phyloP scores from a whole-genome alignment of 148 eudicot species.

The Rhododendron molle region DNA sequence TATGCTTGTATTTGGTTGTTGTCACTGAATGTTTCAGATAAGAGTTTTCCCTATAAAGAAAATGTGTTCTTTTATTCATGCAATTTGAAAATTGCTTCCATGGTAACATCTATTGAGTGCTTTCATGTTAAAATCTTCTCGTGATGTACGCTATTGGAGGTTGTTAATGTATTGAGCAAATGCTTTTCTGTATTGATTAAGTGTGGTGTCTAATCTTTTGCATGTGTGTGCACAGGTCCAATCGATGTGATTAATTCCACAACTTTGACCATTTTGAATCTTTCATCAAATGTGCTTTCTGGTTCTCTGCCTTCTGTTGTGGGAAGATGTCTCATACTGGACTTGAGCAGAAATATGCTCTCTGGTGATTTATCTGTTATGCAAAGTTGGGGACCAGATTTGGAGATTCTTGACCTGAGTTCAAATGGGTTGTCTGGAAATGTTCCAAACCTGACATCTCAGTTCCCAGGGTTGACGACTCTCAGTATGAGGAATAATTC shows the following conservation, averaged over 20 bases:
- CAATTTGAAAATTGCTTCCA: not conserved
- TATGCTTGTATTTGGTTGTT: not conserved
- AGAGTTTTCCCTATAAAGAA: not conserved
- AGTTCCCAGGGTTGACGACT: slow-evolving; percentile 45
- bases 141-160: not conserved
- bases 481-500: slow-evolving; percentile 65
- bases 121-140: not conserved
- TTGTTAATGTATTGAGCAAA: slow-evolving; percentile 2
- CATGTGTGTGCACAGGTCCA: slow-evolving; percentile 48
- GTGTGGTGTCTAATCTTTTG: slow-evolving; percentile 2
- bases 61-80: not conserved
- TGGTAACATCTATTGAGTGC: not conserved
- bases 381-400: slow-evolving; percentile 43
- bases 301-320: slow-evolving; percentile 50
- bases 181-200: slow-evolving; percentile 12
- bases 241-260: slow-evolving; percentile 73
- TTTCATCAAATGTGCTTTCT: slow-evolving; percentile 49
- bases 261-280: slow-evolving; percentile 48
- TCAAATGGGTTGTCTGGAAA: slow-evolving; percentile 69
- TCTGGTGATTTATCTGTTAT: slow-evolving; percentile 46
- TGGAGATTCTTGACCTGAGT: slow-evolving; percentile 78
- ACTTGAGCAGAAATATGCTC: slow-evolving; percentile 54
- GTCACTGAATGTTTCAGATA: not conserved
- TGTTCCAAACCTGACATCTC: slow-evolving; percentile 56
- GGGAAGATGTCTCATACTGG: slow-evolving; percentile 49